A percentile compares a stretch with the other conserved stretches of the same genome.
phyloP scores from a whole-genome alignment of 2,329 filamentous ascomycete species.

The Fusarium armeniacum region DNA sequence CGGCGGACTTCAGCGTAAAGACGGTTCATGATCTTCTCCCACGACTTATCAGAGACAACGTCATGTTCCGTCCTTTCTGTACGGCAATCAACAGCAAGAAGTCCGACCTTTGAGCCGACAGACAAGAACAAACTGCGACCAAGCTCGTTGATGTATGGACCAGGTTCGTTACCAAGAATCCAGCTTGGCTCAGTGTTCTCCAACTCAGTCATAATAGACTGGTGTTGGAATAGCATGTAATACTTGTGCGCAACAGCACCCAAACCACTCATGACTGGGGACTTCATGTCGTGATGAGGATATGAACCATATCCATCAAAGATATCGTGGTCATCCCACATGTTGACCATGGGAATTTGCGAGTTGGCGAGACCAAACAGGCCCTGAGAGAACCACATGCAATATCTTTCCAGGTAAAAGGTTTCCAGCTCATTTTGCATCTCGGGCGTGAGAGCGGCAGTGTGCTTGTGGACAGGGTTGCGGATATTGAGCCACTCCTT shows the following conservation, averaged over 20 bases:
- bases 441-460: slow-evolving; percentile 80
- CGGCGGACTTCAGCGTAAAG: slow-evolving; percentile 85
- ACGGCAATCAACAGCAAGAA: slow-evolving; percentile 90
- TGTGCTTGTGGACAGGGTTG: slow-evolving; percentile 84
- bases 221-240: slow-evolving; percentile 98
- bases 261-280: slow-evolving; percentile 88
- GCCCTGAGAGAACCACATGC: slow-evolving; percentile 96
- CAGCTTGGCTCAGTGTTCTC: slow-evolving; percentile 90
- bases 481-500: slow-evolving; percentile 86
- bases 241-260: slow-evolving; percentile 97
- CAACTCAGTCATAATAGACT: slow-evolving; percentile 85
- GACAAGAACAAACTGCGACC: slow-evolving; percentile 90
- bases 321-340: slow-evolving; percentile 95
- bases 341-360: slow-evolving; percentile 98
- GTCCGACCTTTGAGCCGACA: slow-evolving; percentile 81
- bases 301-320: slow-evolving; percentile 96
- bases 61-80: slow-evolving; percentile 90
- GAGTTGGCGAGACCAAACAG: slow-evolving; percentile 92
- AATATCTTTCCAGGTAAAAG: slow-evolving; percentile 91
- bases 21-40: slow-evolving; percentile 88
- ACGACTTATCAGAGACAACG: slow-evolving; percentile 83
- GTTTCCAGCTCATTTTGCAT: slow-evolving; percentile 90
- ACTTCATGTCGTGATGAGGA: slow-evolving; percentile 89
- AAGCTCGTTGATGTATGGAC: slow-evolving; percentile 89
- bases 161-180: slow-evolving; percentile 82